Evolutionary conservation across 495 filamentous ascomycete genomes (phyloP).

Genomic region (Xylona heveae): DNA sequence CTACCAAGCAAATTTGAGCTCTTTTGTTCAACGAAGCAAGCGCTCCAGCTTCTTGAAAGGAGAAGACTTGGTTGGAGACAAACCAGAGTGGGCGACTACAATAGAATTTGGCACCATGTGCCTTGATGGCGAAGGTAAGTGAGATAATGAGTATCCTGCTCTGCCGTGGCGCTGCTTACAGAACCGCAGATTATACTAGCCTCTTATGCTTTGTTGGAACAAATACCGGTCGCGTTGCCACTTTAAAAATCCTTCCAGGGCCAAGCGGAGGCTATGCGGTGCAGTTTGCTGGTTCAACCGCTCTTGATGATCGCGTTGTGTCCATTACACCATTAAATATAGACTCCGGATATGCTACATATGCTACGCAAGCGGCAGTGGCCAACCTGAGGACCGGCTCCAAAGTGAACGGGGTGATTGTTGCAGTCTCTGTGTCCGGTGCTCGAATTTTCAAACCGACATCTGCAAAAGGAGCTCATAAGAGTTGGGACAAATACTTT

Average conservation of each 20-base stretch:
- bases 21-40: conserved; percentile 49
- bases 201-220: conserved; percentile 87
- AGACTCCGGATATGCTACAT: conserved; percentile 51
- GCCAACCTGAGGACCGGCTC: conserved; percentile 46
- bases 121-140: conserved; percentile 56
- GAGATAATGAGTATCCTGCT: conserved; percentile 1
- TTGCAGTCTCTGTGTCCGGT: conserved; percentile 50
- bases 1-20: conserved; percentile 39
- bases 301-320: conserved; percentile 51
- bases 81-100: conserved; percentile 48
- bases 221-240: conserved; percentile 56
- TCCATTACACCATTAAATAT: conserved; percentile 57
- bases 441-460: conserved; percentile 73
- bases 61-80: conserved; percentile 21
- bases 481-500: conserved; percentile 60
- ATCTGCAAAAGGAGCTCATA: conserved; percentile 65
- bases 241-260: conserved; percentile 72
- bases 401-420: conserved; percentile 47
- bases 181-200: conserved; percentile 53
- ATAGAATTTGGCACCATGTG: conserved; percentile 90
- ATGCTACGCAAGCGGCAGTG: conserved; percentile 52
- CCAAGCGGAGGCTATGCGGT: conserved; percentile 49
- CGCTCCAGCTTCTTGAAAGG: conserved; percentile 40
- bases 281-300: conserved; percentile 39
- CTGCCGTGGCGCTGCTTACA: neutral